Percentiles rank a stretch among this genome's conserved stretches.
These are phyloP conservation scores for Malus sieversii DNA, from an alignment of 306 rosid species.

Conservation along the genomic window DNA sequence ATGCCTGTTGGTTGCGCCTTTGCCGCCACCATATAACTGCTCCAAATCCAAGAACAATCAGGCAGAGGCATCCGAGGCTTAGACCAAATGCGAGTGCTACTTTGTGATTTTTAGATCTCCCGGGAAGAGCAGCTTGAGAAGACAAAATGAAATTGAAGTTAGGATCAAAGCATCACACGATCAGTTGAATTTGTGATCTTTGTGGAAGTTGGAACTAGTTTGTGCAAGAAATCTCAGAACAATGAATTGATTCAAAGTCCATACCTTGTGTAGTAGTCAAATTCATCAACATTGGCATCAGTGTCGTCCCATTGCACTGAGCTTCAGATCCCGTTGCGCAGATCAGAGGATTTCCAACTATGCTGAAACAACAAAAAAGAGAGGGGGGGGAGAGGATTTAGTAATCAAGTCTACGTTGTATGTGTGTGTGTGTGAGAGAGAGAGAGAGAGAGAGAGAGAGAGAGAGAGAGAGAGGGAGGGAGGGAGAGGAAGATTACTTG, in stretches of 20 bases:
- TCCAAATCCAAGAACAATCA: constrained; percentile 69
- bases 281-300: constrained; percentile 93
- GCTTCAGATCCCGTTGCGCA: constrained; percentile 78
- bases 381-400: neutral
- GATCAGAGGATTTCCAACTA: constrained; percentile 81
- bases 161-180: constrained; percentile 15
- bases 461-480: neutral
- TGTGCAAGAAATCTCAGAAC: neutral
- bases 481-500: constrained; percentile 45
- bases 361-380: constrained; percentile 43
- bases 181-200: neutral
- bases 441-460: neutral
- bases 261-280: constrained; percentile 60
- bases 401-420: constrained; percentile 2
- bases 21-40: constrained; percentile 75
- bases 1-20: constrained; percentile 55
- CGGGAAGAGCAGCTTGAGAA: constrained; percentile 45
- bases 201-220: neutral
- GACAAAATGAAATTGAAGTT: constrained; percentile 25
- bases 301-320: constrained; percentile 63
- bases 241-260: neutral
- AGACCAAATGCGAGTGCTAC: constrained; percentile 78
- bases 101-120: constrained; percentile 53
- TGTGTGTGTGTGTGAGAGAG: neutral
- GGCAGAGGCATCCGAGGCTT: constrained; percentile 83